Conservation (phyloP, 768 basidiomycete species). For the Calvatia gigantea region DNA sequence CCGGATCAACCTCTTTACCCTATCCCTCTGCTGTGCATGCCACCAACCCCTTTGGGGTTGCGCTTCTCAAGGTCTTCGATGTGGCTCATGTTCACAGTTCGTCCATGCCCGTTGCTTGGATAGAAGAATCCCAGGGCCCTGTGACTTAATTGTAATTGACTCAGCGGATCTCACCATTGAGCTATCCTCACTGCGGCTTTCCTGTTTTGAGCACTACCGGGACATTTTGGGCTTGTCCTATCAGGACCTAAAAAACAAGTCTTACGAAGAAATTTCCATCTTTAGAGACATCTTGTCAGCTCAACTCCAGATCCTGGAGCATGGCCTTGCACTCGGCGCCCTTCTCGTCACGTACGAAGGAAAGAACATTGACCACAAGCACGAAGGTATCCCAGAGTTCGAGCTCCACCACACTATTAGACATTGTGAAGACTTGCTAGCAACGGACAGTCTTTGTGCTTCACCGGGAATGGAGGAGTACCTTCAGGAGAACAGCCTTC, state of each 20-base stretch:
- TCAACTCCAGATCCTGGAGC: slow-evolving; percentile 63
- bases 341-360: slow-evolving; percentile 46
- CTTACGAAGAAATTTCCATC: slow-evolving; percentile 70
- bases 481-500: slow-evolving; percentile 43
- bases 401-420: slow-evolving; percentile 54
- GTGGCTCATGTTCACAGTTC: slow-evolving; percentile 57
- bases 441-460: slow-evolving; percentile 34
- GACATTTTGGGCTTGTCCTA: slow-evolving; percentile 37
- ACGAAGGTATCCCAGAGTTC: slow-evolving; percentile 45
- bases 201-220: slow-evolving; percentile 51
- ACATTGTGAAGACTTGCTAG: slow-evolving; percentile 49
- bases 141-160: slow-evolving; percentile 35
- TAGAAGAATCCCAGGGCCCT: slow-evolving; percentile 28
- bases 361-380: slow-evolving; percentile 22
- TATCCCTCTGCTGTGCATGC: slow-evolving; percentile 70
- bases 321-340: slow-evolving; percentile 64
- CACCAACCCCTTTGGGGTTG: slow-evolving; percentile 72
- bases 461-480: slow-evolving; percentile 53
- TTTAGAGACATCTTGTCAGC: slow-evolving; percentile 57
- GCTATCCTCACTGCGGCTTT: slow-evolving; percentile 49
- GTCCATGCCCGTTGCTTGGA: slow-evolving; percentile 52
- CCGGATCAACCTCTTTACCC: slow-evolving; percentile 64
- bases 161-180: slow-evolving; percentile 48
- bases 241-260: slow-evolving; percentile 41
- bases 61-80: slow-evolving; percentile 59